Evolutionary conservation across 768 basidiomycete species (phyloP), one percentile per base, ranked within the genome.

Genomic region (Tricholoma sp.): DNA sequence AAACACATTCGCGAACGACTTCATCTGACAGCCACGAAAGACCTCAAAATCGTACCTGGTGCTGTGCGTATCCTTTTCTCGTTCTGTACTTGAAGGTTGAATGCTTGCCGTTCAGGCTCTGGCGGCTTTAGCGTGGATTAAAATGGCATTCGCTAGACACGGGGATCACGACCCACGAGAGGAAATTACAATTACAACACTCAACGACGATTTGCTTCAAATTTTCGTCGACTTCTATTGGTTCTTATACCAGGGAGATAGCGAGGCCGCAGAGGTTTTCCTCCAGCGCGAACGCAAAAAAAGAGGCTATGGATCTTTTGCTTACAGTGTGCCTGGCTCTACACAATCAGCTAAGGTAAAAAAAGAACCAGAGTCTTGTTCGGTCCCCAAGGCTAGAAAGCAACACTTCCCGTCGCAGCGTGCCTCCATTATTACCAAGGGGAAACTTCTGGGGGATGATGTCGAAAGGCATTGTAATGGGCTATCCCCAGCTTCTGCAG

Each of bases 181-280:
- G 24, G 24, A n/a, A 19, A 29, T 51, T 16, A n/a, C 24, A 19
- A 31, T 51, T n/a, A n/a, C 14, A 27, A 54, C 52, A 16, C 5
- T 47, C 5, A 61, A 62, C 57, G 32, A 51, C 16, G 39, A 59
- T 43, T 60, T 43, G 39, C 50, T 57, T 41, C 41, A 46, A 51
- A 51, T 60, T 24, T 68, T 68, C 47, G 59, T 68, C 22, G 43
- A 54, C 4, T 62, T 67, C 32, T 67, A 67, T 46, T 68, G 66
- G 67, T 57, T 53, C 16, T 49, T 68, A 29, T 63, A 55, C 54
- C 43, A 62, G 8, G 19, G 56, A 2, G 31, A 32, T n/a, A 32
- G 34, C 10, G 29, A 59, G 16, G 57, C 54, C 8, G 46, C 47
- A 63, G 63, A 59, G 53, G 61, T 47, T 62, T 68, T 57, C 57